phyloP scores from a whole-genome alignment of 2,329 filamentous ascomycete genomes.

The Claviceps fusiformis region DNA sequence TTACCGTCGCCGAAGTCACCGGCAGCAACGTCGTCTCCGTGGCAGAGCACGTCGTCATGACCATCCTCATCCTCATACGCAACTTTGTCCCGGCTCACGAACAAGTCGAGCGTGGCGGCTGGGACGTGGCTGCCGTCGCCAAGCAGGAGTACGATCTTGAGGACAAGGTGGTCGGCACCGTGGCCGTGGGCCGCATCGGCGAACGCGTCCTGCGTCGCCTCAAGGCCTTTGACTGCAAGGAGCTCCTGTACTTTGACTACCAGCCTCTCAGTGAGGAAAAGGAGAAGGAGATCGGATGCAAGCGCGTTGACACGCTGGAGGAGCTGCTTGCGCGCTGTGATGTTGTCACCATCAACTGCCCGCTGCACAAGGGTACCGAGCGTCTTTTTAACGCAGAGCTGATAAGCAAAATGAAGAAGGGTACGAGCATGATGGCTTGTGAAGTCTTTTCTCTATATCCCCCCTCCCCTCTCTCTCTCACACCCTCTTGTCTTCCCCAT shows the following conservation, averaged over 20 bases:
- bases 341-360: conserved; percentile 98
- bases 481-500: no score
- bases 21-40: conserved; percentile 98
- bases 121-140: conserved; percentile 89
- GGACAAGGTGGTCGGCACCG: conserved; percentile 93
- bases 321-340: conserved; percentile 92
- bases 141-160: conserved; percentile 99
- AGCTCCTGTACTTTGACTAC: conserved; percentile 99
- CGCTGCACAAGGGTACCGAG: conserved; percentile 92
- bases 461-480: no score
- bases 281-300: conserved; percentile 91
- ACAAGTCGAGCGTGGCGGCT: conserved; percentile 76
- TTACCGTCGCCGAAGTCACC: conserved; percentile 95
- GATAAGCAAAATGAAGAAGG: conserved; percentile 98
- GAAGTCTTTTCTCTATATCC: no score
- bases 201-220: conserved; percentile 94
- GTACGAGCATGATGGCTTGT: conserved; percentile 23
- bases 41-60: conserved; percentile 98
- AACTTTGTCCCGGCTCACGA: conserved; percentile 98
- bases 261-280: conserved; percentile 76
- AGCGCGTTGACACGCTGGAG: conserved; percentile 77
- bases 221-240: conserved; percentile 98
- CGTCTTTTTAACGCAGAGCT: conserved; percentile 98
- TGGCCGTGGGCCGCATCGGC: conserved; percentile 92
- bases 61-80: conserved; percentile 86